These are phyloP conservation scores for Plectosphaerella cucumerina DNA, from an alignment of 2,329 filamentous ascomycete species.

Conservation along the genomic window DNA sequence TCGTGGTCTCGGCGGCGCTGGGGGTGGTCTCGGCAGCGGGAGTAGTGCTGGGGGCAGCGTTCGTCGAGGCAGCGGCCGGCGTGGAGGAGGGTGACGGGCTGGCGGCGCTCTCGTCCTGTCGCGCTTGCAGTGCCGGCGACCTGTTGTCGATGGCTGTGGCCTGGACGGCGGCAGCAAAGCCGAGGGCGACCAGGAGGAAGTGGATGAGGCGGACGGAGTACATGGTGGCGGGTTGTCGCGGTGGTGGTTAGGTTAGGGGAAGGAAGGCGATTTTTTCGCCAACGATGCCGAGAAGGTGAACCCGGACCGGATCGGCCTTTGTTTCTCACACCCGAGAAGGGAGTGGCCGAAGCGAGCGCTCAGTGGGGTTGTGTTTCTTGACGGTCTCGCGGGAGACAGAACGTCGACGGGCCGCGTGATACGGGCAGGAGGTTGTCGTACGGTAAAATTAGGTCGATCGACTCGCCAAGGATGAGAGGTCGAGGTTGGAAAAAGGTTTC, in stretches of 20 bases:
- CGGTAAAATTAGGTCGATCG: background rate
- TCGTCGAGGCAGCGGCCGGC: background rate
- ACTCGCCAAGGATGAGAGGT: too few relatives aligned
- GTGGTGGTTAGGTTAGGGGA: background rate
- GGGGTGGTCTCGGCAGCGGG: background rate
- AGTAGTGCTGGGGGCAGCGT: constrained; percentile 5
- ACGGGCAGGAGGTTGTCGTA: too few relatives aligned
- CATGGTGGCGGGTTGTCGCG: constrained; percentile 32
- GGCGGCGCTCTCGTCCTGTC: constrained; percentile 3
- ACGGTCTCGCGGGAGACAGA: background rate
- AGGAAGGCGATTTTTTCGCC: background rate
- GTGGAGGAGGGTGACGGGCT: background rate
- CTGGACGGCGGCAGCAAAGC: constrained; percentile 40
- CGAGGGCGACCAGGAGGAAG: constrained; percentile 45
- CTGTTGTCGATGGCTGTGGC: constrained; percentile 27
- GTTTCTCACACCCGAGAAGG: too few relatives aligned
- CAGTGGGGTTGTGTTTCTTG: too few relatives aligned
- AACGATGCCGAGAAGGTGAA: background rate
- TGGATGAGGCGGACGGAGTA: constrained; percentile 39
- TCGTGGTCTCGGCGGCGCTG: background rate
- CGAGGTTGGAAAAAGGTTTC: too few relatives aligned
- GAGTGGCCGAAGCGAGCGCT: too few relatives aligned
- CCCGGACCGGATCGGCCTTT: too few relatives aligned
- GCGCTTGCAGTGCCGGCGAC: constrained; percentile 3
- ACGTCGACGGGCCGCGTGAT: background rate